phyloP scores from a whole-genome alignment of 2,329 filamentous ascomycete genomes.

The Neopestalotiopsis sp. region DNA sequence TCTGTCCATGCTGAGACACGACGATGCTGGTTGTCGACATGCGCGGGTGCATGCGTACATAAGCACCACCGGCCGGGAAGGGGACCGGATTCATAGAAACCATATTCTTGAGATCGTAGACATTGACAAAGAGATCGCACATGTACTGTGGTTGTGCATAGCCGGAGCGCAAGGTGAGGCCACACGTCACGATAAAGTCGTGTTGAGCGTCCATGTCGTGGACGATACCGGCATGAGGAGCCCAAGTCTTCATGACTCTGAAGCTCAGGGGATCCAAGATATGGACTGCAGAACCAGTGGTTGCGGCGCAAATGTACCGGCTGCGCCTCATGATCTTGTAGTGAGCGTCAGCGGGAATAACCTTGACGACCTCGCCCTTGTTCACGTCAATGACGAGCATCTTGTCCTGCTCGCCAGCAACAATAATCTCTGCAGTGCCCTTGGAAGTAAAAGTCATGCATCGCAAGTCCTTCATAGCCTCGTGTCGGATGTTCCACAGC shows the following conservation, averaged over 20 bases:
- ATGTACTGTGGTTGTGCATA: conserved; percentile 76
- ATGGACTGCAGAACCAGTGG: conserved; percentile 80
- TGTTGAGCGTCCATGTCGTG: conserved; percentile 98
- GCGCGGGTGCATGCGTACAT: conserved; percentile 94
- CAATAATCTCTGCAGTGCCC: conserved; percentile 80
- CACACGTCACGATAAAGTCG: conserved; percentile 94
- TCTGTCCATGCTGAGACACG: conserved; percentile 87
- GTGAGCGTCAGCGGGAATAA: conserved; percentile 73
- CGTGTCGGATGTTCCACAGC: conserved; percentile 83
- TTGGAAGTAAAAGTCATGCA: conserved; percentile 97
- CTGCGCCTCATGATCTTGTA: conserved; percentile 94
- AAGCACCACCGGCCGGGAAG: conserved; percentile 89
- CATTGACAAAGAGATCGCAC: conserved; percentile 91
- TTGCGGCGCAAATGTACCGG: conserved; percentile 91
- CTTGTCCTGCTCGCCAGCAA: conserved; percentile 82
- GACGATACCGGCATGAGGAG: conserved; percentile 85
- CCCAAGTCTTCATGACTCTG: conserved; percentile 83
- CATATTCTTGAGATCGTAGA: conserved; percentile 93
- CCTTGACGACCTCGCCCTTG: conserved; percentile 75
- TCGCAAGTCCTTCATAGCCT: conserved; percentile 82
- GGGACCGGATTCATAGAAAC: conserved; percentile 88
- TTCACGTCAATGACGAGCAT: conserved; percentile 80
- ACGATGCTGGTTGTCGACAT: conserved; percentile 96
- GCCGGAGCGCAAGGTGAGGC: conserved; percentile 74
- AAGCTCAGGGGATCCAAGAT: conserved; percentile 83